phyloP scores from a whole-genome alignment of 2,329 filamentous ascomycete genomes.

The Cryphonectria japonica region DNA sequence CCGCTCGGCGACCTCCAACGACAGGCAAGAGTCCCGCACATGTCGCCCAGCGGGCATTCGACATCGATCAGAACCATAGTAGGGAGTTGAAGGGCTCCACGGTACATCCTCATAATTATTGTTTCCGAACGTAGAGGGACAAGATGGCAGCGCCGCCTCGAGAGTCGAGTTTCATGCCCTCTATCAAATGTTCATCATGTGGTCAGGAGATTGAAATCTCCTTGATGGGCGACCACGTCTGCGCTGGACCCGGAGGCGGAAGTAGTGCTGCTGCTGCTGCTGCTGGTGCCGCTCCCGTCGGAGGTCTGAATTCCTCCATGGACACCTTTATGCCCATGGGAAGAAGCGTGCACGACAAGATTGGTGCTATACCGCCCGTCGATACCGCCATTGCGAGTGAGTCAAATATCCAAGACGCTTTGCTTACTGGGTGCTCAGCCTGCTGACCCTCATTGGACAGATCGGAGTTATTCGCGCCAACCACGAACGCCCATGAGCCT shows the following conservation, averaged over 20 bases:
- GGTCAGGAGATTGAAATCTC: slow-evolving; percentile 79
- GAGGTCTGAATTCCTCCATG: slow-evolving; percentile 33
- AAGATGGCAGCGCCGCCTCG: slow-evolving; percentile 55
- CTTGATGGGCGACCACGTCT: slow-evolving; percentile 84
- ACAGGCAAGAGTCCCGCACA: not conserved
- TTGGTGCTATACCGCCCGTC: slow-evolving; percentile 50
- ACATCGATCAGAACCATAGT: not conserved
- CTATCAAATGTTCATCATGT: slow-evolving; percentile 87
- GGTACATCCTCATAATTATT: not conserved
- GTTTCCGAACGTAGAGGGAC: slow-evolving; percentile 21
- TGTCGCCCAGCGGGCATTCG: slow-evolving; percentile 6
- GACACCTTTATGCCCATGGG: slow-evolving; percentile 45
- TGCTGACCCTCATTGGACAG: slow-evolving; percentile 46
- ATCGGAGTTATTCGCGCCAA: slow-evolving; percentile 57
- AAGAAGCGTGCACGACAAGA: slow-evolving; percentile 43
- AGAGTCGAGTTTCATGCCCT: slow-evolving; percentile 74
- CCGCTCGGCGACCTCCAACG: too few species aligned
- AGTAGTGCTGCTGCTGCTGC: slow-evolving; percentile 31
- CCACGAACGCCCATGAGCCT: slow-evolving; percentile 68
- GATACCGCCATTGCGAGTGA: slow-evolving; percentile 59
- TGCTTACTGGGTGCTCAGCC: not conserved
- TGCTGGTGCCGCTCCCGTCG: not conserved
- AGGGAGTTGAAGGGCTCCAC: not conserved
- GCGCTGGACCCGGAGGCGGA: slow-evolving; percentile 45
- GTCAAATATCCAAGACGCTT: slow-evolving; percentile 32